Evolutionary conservation across 371 early-diverging fungal genomes (phyloP).

Genomic region (Circinella minor): DNA sequence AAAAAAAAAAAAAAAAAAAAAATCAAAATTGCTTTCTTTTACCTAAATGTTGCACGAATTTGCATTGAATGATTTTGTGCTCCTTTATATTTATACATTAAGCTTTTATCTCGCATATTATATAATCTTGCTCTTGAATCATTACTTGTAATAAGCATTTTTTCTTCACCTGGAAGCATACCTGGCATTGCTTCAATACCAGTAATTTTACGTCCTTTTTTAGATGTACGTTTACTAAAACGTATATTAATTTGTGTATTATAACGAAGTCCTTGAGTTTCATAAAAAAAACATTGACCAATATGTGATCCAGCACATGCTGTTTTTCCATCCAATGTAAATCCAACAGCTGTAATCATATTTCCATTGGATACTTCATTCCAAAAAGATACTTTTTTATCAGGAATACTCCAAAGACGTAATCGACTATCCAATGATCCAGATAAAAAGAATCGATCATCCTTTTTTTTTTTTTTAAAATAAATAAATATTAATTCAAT

Average conservation of each 20-base stretch:
- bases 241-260: slow-evolving; percentile 72
- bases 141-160: slow-evolving; percentile 75
- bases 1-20: too few species aligned
- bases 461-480: too few species aligned
- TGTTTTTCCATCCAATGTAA: slow-evolving; percentile 71
- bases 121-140: slow-evolving; percentile 84
- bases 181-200: slow-evolving; percentile 71
- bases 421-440: slow-evolving; percentile 82
- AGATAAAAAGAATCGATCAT: slow-evolving; percentile 80
- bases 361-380: slow-evolving; percentile 68
- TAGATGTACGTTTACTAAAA: slow-evolving; percentile 49
- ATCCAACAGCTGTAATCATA: slow-evolving; percentile 80
- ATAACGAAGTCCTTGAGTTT: slow-evolving; percentile 76
- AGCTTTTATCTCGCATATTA: slow-evolving; percentile 74
- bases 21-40: too few species aligned
- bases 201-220: slow-evolving; percentile 74
- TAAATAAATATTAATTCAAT: too few species aligned
- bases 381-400: slow-evolving; percentile 79
- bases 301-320: slow-evolving; percentile 78
- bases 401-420: slow-evolving; percentile 83
- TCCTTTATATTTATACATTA: slow-evolving; percentile 81
- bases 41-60: slow-evolving; percentile 75
- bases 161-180: slow-evolving; percentile 53
- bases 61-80: slow-evolving; percentile 68
- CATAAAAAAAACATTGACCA: slow-evolving; percentile 83